A percentile compares a stretch with the other conserved stretches of the same genome.
phyloP scores from a whole-genome alignment of 768 basidiomycete genomes.

The Paxillus ammoniavirescens region DNA sequence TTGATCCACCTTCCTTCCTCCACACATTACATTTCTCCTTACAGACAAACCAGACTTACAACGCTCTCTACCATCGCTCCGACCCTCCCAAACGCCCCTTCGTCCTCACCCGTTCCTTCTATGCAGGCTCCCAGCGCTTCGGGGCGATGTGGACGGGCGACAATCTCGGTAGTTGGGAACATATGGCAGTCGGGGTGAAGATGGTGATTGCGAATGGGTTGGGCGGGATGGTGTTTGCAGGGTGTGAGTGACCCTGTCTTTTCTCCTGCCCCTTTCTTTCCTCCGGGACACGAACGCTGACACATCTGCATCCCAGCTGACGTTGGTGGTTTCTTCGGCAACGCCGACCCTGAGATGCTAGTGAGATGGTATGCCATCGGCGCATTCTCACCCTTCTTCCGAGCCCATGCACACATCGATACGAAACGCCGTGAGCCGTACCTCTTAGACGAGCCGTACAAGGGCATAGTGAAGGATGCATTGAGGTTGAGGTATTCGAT shows the following conservation, averaged over 20 bases:
- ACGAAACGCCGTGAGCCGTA: constrained; percentile 97
- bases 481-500: constrained; percentile 82
- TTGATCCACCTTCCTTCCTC: not conserved
- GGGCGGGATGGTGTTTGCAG: constrained; percentile 87
- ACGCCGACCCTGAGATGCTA: constrained; percentile 92
- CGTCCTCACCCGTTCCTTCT: constrained; percentile 94
- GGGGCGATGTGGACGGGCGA: constrained; percentile 99
- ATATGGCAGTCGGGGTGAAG: constrained; percentile 90
- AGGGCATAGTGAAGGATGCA: constrained; percentile 74
- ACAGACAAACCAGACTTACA: constrained; percentile 81
- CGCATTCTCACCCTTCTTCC: constrained; percentile 94
- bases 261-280: constrained; percentile 1
- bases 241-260: constrained; percentile 57
- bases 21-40: not conserved
- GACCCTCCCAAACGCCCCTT: constrained; percentile 83
- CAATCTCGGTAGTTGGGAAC: constrained; percentile 96
- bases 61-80: constrained; percentile 76
- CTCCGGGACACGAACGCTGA: not conserved
- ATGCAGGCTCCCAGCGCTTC: constrained; percentile 90
- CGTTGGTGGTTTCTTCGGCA: constrained; percentile 98
- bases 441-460: constrained; percentile 87
- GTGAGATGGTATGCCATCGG: constrained; percentile 98
- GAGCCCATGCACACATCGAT: constrained; percentile 97
- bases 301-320: constrained; percentile 62
- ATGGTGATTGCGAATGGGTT: constrained; percentile 90